Base-by-base conservation (phyloP, 108 stramenopile genomes). In the Nitzschia palea region DNA sequence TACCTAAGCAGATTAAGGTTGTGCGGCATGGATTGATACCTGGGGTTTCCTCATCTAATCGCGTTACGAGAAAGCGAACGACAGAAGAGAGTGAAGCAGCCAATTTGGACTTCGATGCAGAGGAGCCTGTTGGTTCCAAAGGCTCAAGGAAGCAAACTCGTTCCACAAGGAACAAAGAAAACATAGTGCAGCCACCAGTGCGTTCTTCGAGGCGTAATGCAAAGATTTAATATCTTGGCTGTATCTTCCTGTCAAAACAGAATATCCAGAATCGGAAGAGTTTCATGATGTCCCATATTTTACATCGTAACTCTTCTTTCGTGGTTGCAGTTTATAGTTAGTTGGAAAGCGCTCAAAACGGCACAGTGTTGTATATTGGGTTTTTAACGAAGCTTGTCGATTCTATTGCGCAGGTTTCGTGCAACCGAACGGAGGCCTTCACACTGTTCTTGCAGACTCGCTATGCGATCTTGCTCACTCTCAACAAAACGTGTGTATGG, bases 401-500 rank as follows among this genome's bases (percentile, higher is more conserved):
- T 85, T 59, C 70, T 54, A 45, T 73, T 81, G n/a, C 86, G 68
- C 15, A 89, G 57, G 31, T 50, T 80, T 23, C 70, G 71, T 18
- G 86, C 54, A 25, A 37, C 68, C 9, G 77, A 44, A 17, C 67
- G 45, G 3, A 80, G 35, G 15, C 36, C 76, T 35, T 89, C 84
- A 57, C 84, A 80, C 55, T 86, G 56, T 9, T 62, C 77, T 42
- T 55, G 23, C 31, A 90, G 62, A 17, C 62, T 60, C 15, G 70
- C 50, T 15, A 87, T 58, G 31, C 80, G 73, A 28, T 81, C 68
- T 31, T 71, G 61, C 63, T 87, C 86, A 9, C 78, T 78, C 37
- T 77, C 61, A 4, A 90, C 89, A 43, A 67, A 87, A 35, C 89
- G 58, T 8, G 84, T 81, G 61, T 86, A 90, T 12, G 89, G 89